These are phyloP conservation scores for Cladosporium sp. DNA, from an alignment of 2,329 filamentous ascomycete species.

Conservation along the genomic window DNA sequence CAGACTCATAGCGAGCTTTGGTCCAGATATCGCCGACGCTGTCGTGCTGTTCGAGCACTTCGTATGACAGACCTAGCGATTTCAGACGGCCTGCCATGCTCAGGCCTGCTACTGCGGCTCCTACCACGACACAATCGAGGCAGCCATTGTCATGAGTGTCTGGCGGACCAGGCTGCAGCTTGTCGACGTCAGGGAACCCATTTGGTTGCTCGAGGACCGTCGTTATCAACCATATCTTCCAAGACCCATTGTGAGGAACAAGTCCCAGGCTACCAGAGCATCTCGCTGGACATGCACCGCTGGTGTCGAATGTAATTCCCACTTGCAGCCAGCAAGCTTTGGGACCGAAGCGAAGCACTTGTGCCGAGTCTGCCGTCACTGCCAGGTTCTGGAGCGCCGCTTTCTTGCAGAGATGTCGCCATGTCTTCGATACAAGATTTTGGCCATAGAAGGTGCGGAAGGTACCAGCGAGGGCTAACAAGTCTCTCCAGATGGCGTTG, in stretches of 20 bases:
- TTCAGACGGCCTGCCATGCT: constrained; percentile 41
- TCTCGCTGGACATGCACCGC: constrained; percentile 14
- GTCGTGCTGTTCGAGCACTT: constrained; percentile 41
- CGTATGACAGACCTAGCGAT: constrained; percentile 37
- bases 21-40: constrained; percentile 42
- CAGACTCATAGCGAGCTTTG: constrained; percentile 40
- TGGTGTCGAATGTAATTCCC: constrained; percentile 28
- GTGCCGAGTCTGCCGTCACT: constrained; percentile 26
- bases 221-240: constrained; percentile 36
- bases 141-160: background rate
- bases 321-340: constrained; percentile 22
- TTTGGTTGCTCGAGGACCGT: constrained; percentile 18
- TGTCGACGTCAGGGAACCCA: constrained; percentile 57
- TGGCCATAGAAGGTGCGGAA: constrained; percentile 49
- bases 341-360: constrained; percentile 13
- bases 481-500: constrained; percentile 50
- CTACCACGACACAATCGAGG: constrained; percentile 32
- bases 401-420: constrained; percentile 27
- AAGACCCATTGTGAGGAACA: constrained; percentile 27
- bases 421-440: constrained; percentile 38
- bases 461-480: constrained; percentile 53
- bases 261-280: constrained; percentile 32
- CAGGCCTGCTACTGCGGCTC: constrained; percentile 42
- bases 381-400: constrained; percentile 14
- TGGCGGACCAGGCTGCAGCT: constrained; percentile 9